phyloP scores from a whole-genome alignment of 352 stramenopile genomes.

The Globisporangium okanoganense region DNA sequence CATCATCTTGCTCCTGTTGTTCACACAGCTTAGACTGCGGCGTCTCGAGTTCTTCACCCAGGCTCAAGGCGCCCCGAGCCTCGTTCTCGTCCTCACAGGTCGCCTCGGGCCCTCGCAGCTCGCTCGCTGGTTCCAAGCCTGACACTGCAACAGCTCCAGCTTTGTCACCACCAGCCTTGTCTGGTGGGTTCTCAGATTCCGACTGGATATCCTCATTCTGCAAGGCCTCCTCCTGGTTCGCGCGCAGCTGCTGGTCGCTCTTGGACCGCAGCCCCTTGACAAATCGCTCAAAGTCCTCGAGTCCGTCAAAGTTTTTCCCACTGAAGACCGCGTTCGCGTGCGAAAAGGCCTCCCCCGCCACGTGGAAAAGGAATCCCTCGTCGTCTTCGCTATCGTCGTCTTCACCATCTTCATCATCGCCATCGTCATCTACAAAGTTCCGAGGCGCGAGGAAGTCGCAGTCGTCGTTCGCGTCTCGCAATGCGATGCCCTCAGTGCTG shows the following conservation, averaged over 20 bases:
- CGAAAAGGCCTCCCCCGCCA: slow-evolving; percentile 50
- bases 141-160: too few species aligned
- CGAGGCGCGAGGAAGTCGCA: slow-evolving; percentile 16
- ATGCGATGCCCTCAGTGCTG: slow-evolving; percentile 43
- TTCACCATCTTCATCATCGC: slow-evolving; percentile 24
- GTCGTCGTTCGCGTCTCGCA: slow-evolving; percentile 23
- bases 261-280: slow-evolving; percentile 34
- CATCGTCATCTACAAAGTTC: slow-evolving; percentile 12
- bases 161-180: neutral
- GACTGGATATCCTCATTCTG: neutral
- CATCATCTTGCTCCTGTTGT: neutral
- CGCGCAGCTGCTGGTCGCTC: neutral
- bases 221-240: neutral
- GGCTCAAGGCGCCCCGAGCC: neutral
- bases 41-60: neutral
- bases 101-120: slow-evolving; percentile 16
- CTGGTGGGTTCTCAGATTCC: neutral
- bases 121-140: neutral
- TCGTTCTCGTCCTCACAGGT: neutral
- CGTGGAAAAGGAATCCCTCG: slow-evolving; percentile 41
- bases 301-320: slow-evolving; percentile 38
- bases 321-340: slow-evolving; percentile 47
- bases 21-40: neutral
- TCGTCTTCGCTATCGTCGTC: slow-evolving; percentile 26
- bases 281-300: slow-evolving; percentile 52